These are phyloP conservation scores for Amylostereum chailletii DNA, from an alignment of 1,284 basidiomycete genomes.

Conservation along the genomic window DNA sequence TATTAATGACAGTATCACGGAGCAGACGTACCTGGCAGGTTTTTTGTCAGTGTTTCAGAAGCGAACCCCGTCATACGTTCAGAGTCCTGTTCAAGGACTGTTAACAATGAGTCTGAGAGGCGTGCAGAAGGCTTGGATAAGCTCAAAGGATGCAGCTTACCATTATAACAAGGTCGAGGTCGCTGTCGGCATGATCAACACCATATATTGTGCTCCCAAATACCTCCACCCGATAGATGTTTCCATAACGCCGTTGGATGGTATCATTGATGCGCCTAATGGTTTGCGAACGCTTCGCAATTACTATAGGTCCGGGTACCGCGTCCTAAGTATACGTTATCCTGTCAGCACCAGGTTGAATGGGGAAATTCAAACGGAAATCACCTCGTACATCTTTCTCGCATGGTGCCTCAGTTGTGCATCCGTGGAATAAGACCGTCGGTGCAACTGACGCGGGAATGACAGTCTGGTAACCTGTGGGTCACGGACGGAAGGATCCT, in stretches of 20 bases:
- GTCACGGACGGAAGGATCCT: too few relatives aligned
- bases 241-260: conserved; percentile 25
- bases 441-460: not conserved
- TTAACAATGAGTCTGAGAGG: not conserved
- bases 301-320: not conserved
- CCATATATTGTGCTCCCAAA: conserved; percentile 47
- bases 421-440: conserved; percentile 1
- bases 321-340: not conserved
- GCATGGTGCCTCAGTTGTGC: conserved; percentile 2
- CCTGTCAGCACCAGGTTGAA: not conserved
- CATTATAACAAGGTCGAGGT: conserved; percentile 42
- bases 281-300: conserved; percentile 5
- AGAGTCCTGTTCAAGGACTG: conserved; percentile 26
- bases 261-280: conserved; percentile 6
- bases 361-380: not conserved
- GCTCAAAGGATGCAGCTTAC: conserved; percentile 21
- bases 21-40: conserved; percentile 22
- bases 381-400: conserved; percentile 5
- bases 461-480: too few relatives aligned
- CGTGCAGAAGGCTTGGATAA: not conserved
- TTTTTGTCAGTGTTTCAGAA: conserved; percentile 15
- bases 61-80: conserved; percentile 25
- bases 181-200: conserved; percentile 27
- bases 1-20: not conserved
- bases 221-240: conserved; percentile 26